phyloP scores from a whole-genome alignment of 1,139 yeast species.

The Candida pseudoviswanathii region DNA sequence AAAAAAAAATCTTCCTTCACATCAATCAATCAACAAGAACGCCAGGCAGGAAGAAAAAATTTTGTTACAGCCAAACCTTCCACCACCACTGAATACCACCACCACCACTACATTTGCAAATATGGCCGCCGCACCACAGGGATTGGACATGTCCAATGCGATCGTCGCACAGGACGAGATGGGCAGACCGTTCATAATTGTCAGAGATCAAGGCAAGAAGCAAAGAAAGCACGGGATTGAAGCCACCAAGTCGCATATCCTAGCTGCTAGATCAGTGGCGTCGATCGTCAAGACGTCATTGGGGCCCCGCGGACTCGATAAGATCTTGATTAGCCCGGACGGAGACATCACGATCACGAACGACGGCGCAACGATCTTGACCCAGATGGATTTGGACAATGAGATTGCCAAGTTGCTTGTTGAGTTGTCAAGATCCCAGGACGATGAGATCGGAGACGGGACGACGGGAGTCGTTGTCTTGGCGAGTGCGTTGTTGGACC shows the following conservation, averaged over 20 bases:
- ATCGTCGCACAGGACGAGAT: conserved; percentile 98
- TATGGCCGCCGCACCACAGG: conserved; percentile 36
- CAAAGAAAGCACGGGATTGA: conserved; percentile 91
- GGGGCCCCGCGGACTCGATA: conserved; percentile 98
- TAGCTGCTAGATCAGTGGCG: conserved; percentile 96
- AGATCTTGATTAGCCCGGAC: conserved; percentile 87
- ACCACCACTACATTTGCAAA: conserved; percentile 5
- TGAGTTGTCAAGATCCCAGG: conserved; percentile 93
- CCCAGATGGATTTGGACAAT: conserved; percentile 95
- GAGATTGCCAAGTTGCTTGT: conserved; percentile 95
- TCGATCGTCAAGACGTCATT: conserved; percentile 88
- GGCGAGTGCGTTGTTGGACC: conserved; percentile 92
- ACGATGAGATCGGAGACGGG: conserved; percentile 99
- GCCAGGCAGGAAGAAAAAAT: not conserved
- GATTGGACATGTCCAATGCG: conserved; percentile 92
- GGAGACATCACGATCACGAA: conserved; percentile 98
- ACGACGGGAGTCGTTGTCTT: conserved; percentile 98
- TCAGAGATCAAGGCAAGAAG: conserved; percentile 93
- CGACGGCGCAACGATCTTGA: conserved; percentile 95
- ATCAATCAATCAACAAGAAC: conserved; percentile 3
- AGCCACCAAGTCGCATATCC: conserved; percentile 91
- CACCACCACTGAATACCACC: no score
- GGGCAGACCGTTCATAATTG: conserved; percentile 98
- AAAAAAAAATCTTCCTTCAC: conserved; percentile 1
- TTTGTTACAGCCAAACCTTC: no score